Percentiles rank a stretch among this genome's conserved stretches.
These are phyloP conservation scores for Backusella tarrabulga DNA, from an alignment of 192 early-diverging fungal species.

Conservation along the genomic window DNA sequence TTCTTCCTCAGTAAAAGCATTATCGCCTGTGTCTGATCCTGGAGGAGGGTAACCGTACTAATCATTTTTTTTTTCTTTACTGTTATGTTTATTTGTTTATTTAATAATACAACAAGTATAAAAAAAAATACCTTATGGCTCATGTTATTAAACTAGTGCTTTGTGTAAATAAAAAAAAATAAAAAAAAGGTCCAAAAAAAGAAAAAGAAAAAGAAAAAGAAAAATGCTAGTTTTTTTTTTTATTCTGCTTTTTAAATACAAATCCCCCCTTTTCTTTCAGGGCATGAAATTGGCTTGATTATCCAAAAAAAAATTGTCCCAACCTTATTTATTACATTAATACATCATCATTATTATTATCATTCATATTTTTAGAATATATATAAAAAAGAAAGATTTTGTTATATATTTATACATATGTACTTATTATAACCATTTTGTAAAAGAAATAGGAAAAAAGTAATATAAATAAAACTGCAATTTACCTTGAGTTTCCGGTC, in stretches of 20 bases:
- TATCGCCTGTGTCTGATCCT: not conserved
- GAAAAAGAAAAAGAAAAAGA: not conserved
- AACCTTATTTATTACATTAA: conserved; percentile 1
- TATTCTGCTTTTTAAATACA: not conserved
- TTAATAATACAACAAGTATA: not conserved
- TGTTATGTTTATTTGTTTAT: not conserved
- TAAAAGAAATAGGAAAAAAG: not conserved
- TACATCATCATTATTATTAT: not conserved
- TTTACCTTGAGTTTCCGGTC: conserved; percentile 5
- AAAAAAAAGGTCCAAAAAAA: not conserved
- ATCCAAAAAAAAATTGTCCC: conserved; percentile 5
- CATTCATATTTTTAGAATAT: not conserved
- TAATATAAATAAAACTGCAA: not conserved
- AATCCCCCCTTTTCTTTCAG: not conserved
- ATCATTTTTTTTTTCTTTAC: not conserved
- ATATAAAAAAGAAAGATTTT: not conserved
- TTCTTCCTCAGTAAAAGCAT: conserved; percentile 3
- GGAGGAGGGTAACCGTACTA: not conserved
- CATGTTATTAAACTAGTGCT: not conserved
- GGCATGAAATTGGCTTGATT: conserved; percentile 4
- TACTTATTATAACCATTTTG: not conserved
- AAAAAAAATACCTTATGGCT: not conserved
- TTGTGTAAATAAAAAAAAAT: not conserved
- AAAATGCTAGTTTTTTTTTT: not conserved
- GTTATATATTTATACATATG: not conserved